Evolutionary conservation across 768 basidiomycete genomes (phyloP), one percentile per base, ranked within the genome.

Genomic region (Rubroboletus satanas): DNA sequence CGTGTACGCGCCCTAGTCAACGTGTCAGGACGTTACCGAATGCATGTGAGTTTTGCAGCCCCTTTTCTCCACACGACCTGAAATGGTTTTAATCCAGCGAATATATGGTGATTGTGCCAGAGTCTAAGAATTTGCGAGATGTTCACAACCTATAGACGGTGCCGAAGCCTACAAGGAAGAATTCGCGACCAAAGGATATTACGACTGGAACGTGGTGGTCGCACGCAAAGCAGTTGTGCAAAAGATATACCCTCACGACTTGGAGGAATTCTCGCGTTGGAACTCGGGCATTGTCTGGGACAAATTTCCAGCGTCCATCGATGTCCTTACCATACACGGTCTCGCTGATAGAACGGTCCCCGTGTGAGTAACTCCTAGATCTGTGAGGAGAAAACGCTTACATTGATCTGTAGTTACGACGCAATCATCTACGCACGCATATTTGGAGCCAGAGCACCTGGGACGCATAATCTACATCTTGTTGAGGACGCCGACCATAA

Each of bases 301-400:
- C 46, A 66, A 75, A 5, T 92, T 93, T 63, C 90, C 91, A 23
- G 58, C 69, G 14, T 56, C 70, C 2, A 76, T 78, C 8, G 80
- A 91, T 66, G 89, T 87, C n/a, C 71, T 93, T 43, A 88, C 84
- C 3, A 64, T 91, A 45, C 91, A 93, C 54, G 91, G 90, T n/a
- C 71, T 91, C 39, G 71, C 72, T 31, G 91, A 93, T 60, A 64
- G 72, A 39, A 79, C 78, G 23, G 87, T 92, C 0, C 85, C 88
- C 14, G 79, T 85, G 86, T 90, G 68, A 66, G 85, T 77, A 17
- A 17, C 23, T 8, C 38, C 11, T 12, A 28, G 50, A 31, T 39
- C 32, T 43, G 31, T 28, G 8, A 38, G 36, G 10, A 32, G 26
- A 51, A 28, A 28, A 18, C 1, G 18, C 41, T 67, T 28, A 56